Evolutionary conservation across 192 early-diverging fungal genomes (phyloP), one percentile per base, ranked within the genome.

Genomic region (Coemansia furcata): DNA sequence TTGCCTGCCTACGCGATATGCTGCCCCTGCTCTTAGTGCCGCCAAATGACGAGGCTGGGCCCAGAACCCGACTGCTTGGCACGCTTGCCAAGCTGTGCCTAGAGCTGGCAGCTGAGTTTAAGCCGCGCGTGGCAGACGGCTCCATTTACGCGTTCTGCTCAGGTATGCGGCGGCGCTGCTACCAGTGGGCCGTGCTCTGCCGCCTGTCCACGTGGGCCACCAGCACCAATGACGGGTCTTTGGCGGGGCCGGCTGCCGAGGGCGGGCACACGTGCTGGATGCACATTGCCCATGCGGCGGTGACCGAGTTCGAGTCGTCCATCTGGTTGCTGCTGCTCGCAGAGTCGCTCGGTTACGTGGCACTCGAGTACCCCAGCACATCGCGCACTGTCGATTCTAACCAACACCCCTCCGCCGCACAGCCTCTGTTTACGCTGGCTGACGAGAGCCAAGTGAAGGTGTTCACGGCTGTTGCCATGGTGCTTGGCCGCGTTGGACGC

Each of bases 111-210:
- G 14, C 6, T 26, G 0, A 65, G 14, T 79, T 79, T 58, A 33
- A 57, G n/a, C 58, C 65, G 6, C 35, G 21, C 1, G 23, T 66
- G 4, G 23, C 50, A 3, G 12, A 47, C 11, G 6, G 9, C 35
- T 15, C 54, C 17, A 60, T 69, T 15, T 69, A 73, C 37, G 5
- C 21, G 12, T 70, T 73, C 19, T 80, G 69, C 29, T 59, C 69
- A 6, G 47, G 46, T 12, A 63, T 54, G 49, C 66, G 66, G 30
- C 66, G 63, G 46, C 72, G 78, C 5, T 80, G 78, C 59, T 80
- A 80, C 60, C 78, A 80, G 60, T 80, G 78, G 78, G 72, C 78
- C 2, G 69, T 70, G 0, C 50, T 80, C 0, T 80, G 78, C 15
- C 78, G 64, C 3, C 15, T 68, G 5, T 46, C 63, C 35, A 72